phyloP scores from a whole-genome alignment of 306 rosid species.

The Glycine tomentella region DNA sequence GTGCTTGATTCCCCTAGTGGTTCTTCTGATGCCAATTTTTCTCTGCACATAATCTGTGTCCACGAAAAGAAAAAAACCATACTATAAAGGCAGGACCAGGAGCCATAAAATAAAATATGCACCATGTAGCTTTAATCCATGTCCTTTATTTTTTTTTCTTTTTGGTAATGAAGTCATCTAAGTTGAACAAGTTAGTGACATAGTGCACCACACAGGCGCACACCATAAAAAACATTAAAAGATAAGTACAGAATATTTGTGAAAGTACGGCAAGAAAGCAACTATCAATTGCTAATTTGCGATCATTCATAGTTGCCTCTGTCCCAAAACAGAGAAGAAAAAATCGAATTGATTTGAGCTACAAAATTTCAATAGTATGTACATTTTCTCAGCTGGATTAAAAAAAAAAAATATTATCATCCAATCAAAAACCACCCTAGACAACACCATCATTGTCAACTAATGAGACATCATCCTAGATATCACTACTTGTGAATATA shows the following conservation, averaged over 20 bases:
- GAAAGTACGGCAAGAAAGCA: conserved; percentile 17
- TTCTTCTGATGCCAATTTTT: conserved; percentile 65
- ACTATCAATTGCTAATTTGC: no score
- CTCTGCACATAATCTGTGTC: conserved; percentile 73
- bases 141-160: no score
- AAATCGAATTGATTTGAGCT: background rate
- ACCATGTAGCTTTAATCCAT: no score
- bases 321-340: no score
- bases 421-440: no score
- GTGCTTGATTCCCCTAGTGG: conserved; percentile 56
- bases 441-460: background rate
- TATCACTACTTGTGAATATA: no score
- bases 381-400: no score
- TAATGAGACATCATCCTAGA: background rate
- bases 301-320: no score
- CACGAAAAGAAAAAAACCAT: conserved; percentile 36
- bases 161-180: background rate
- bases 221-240: no score
- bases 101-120: background rate
- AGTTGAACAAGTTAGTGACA: conserved; percentile 1
- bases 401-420: no score
- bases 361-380: background rate
- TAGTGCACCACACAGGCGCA: no score
- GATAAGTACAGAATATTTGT: no score
- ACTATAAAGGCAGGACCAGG: background rate